phyloP scores from a whole-genome alignment of 805 yeast genomes.

The Millerago galiae region DNA sequence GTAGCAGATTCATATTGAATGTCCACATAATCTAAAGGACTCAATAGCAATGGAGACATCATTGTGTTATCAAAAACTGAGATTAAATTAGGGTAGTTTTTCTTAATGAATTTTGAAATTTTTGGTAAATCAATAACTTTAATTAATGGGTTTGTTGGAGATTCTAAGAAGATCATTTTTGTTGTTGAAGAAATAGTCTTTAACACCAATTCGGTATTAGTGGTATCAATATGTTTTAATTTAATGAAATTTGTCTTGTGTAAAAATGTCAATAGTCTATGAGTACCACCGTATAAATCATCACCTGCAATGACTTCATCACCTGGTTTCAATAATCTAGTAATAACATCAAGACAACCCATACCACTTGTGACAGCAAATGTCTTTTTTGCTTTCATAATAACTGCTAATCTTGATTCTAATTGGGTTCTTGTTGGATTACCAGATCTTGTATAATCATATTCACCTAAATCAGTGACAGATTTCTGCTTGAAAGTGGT shows the following conservation, averaged over 20 bases:
- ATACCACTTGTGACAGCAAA: slow-evolving; percentile 87
- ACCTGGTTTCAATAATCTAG: slow-evolving; percentile 68
- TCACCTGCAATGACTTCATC: slow-evolving; percentile 92
- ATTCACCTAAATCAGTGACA: slow-evolving; percentile 69
- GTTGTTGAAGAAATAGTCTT: slow-evolving; percentile 50
- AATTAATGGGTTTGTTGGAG: slow-evolving; percentile 91
- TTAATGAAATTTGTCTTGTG: slow-evolving; percentile 55
- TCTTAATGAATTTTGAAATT: slow-evolving; percentile 61
- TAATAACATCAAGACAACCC: slow-evolving; percentile 86
- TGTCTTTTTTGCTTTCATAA: slow-evolving; percentile 72
- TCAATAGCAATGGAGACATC: slow-evolving; percentile 88
- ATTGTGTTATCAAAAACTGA: slow-evolving; percentile 92
- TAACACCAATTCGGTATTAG: slow-evolving; percentile 56
- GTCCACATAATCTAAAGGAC: slow-evolving; percentile 81
- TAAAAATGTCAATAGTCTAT: slow-evolving; percentile 72
- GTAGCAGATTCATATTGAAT: slow-evolving; percentile 93
- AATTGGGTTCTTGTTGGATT: slow-evolving; percentile 85
- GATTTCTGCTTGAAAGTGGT: slow-evolving; percentile 90
- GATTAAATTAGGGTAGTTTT: slow-evolving; percentile 55
- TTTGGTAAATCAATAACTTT: slow-evolving; percentile 76
- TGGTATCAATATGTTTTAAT: slow-evolving; percentile 77
- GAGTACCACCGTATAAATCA: slow-evolving; percentile 92
- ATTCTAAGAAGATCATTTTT: slow-evolving; percentile 77
- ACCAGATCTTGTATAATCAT: slow-evolving; percentile 86
- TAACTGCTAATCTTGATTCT: slow-evolving; percentile 69